Base-by-base conservation (phyloP, 345 rosid genomes). In the Raphanus raphanistrum region DNA sequence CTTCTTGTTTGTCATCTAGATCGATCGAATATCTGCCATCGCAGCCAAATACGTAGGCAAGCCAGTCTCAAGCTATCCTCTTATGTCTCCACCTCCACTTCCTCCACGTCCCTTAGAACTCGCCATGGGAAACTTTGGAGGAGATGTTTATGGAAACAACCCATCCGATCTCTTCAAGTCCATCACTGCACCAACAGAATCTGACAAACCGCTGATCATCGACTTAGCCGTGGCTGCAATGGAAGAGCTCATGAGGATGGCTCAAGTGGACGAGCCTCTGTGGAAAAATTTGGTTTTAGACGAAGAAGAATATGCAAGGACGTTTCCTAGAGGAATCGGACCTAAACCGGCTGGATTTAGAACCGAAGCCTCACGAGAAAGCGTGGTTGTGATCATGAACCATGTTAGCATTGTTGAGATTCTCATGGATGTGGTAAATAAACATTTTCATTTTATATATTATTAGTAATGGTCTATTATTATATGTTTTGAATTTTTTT, bases 1-100 rank as follows among this genome's bases (percentile, higher is more conserved):
- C 62, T 55, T 66, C 81, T 77, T 31, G 8, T 67, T 13, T 48
- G 35, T 67, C 41, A 12, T 72, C 21, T 87, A 95, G 99, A 87
- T 95, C 62, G 98, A 95, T 58, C 86, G 97, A 1, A 91, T 95
- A 63, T 92, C 98, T 0, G 86, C 94, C 2, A 95, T 95, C 21
- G 98, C 98, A 57, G 98, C 99, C 0, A 92, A 91, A 82, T 95
- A 92, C 70, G 98, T 92, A 12, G 99, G 99, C 67, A 95, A 95
- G 86, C 94, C 96, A 2, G 86, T 90, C 79, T 82, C 82, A 82
- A 95, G 72, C 87, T 92, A 85, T 64, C 94, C 96, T 60, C 88
- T 88, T n/a, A 79, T 92, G 45, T 86, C 99, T 32, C 57, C 90
- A 10, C 86, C 96, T 1, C 66, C 84, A 50, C 79, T 88, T 63